Percentiles rank a stretch among this genome's conserved stretches.
phyloP scores from a whole-genome alignment of 495 filamentous ascomycete species.

The Hyaloscypha hepaticicola region DNA sequence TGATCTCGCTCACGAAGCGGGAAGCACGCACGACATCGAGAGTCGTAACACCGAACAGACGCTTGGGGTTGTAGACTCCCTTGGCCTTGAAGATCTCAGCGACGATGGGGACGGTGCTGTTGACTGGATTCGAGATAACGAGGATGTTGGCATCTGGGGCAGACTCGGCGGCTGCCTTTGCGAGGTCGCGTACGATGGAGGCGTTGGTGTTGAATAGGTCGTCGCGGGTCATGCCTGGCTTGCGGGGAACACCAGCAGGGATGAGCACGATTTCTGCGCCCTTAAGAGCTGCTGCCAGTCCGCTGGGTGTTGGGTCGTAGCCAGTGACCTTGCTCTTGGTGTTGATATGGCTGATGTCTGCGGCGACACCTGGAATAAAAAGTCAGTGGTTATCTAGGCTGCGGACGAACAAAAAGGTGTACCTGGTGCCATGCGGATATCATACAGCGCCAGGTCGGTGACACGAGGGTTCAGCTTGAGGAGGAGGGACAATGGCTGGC shows the following conservation, averaged over 20 bases:
- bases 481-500: slow-evolving; percentile 94
- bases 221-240: slow-evolving; percentile 99
- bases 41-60: slow-evolving; percentile 98
- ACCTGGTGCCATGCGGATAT: slow-evolving; percentile 94
- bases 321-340: slow-evolving; percentile 94
- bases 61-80: slow-evolving; percentile 97
- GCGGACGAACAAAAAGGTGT: slow-evolving; percentile 34
- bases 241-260: slow-evolving; percentile 96
- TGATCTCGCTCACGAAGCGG: slow-evolving; percentile 93
- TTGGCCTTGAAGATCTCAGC: slow-evolving; percentile 93
- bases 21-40: slow-evolving; percentile 97
- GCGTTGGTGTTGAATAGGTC: slow-evolving; percentile 99
- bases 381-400: slow-evolving; percentile 9
- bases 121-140: slow-evolving; percentile 98
- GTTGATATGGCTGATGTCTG: slow-evolving; percentile 97
- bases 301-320: slow-evolving; percentile 73
- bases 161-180: slow-evolving; percentile 89
- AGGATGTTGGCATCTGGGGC: slow-evolving; percentile 92
- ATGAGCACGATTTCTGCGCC: slow-evolving; percentile 93
- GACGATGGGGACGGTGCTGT: slow-evolving; percentile 97
- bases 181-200: slow-evolving; percentile 97
- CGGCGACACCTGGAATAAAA: slow-evolving; percentile 77
- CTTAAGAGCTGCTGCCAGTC: slow-evolving; percentile 74
- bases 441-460: slow-evolving; percentile 90
- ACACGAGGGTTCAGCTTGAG: slow-evolving; percentile 96